These are phyloP conservation scores for Rhizomucor miehei DNA, from an alignment of 371 early-diverging fungal genomes.

Conservation along the genomic window DNA sequence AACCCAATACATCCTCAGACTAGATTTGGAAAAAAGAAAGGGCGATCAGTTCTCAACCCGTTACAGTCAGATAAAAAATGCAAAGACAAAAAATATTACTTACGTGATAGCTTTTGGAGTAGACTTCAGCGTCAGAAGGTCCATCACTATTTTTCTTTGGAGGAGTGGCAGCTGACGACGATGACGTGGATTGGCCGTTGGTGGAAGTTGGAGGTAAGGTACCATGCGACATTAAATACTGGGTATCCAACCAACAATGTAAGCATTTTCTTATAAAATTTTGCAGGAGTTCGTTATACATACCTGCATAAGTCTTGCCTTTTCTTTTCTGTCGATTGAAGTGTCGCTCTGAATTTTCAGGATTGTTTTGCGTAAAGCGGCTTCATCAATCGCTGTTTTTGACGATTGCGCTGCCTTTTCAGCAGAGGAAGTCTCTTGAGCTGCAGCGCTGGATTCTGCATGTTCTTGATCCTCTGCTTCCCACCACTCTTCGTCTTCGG, in stretches of 20 bases:
- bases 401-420: conserved; percentile 2
- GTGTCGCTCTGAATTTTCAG: conserved; percentile 58
- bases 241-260: neutral
- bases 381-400: conserved; percentile 12
- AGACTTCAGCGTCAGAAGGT: conserved; percentile 4
- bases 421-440: neutral
- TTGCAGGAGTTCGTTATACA: neutral
- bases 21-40: too few relatives aligned
- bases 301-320: conserved; percentile 74
- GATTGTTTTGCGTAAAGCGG: conserved; percentile 52
- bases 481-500: conserved; percentile 9
- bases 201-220: neutral
- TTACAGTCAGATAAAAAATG: neutral
- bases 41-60: conserved; percentile 46
- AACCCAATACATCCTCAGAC: conserved; percentile 62
- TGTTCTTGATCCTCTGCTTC: conserved; percentile 8
- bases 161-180: neutral
- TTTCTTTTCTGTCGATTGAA: conserved; percentile 54
- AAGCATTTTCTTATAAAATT: too few relatives aligned
- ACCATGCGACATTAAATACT: conserved; percentile 21
- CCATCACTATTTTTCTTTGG: conserved; percentile 3
- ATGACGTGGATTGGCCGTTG: too few relatives aligned
- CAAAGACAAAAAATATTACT: neutral
- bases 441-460: neutral
- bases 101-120: conserved; percentile 14